These are phyloP conservation scores for Cubamyces lactineus DNA, from an alignment of 768 basidiomycete genomes.

Conservation along the genomic window DNA sequence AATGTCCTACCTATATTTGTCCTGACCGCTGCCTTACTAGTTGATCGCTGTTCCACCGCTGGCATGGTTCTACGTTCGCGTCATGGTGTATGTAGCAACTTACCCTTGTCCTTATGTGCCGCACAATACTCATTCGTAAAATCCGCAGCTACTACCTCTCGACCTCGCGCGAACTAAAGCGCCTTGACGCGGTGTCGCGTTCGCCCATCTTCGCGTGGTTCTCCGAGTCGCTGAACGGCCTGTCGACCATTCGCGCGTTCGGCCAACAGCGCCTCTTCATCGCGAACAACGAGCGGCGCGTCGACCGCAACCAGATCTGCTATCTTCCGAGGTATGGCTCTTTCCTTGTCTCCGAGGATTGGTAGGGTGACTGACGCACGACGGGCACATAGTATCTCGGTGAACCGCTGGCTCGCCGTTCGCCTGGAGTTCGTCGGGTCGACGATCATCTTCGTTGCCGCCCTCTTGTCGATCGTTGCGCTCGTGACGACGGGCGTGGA, in stretches of 20 bases:
- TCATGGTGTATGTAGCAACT: slow-evolving; percentile 66
- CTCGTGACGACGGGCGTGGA: slow-evolving; percentile 80
- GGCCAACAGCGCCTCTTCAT: slow-evolving; percentile 69
- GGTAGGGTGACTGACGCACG: slow-evolving; percentile 47
- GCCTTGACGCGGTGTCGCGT: slow-evolving; percentile 84
- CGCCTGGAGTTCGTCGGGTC: slow-evolving; percentile 85
- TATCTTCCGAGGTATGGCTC: slow-evolving; percentile 37
- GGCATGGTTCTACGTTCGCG: slow-evolving; percentile 75
- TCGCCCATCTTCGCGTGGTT: slow-evolving; percentile 93
- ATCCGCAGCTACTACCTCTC: slow-evolving; percentile 76
- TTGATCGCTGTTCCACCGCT: slow-evolving; percentile 75
- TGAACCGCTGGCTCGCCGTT: slow-evolving; percentile 85
- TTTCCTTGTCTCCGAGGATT: neutral
- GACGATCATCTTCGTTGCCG: slow-evolving; percentile 75
- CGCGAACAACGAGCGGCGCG: slow-evolving; percentile 66
- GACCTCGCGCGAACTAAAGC: slow-evolving; percentile 86
- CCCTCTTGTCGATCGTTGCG: slow-evolving; percentile 65
- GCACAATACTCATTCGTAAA: neutral
- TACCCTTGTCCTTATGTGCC: neutral
- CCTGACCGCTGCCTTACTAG: slow-evolving; percentile 13
- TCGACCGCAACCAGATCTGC: slow-evolving; percentile 87
- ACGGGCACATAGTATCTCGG: slow-evolving; percentile 51
- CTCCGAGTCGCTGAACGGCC: slow-evolving; percentile 73
- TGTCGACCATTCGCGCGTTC: slow-evolving; percentile 85
- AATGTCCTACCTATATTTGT: neutral